These are phyloP conservation scores for Moesziomyces antarcticus DNA, from an alignment of 1,284 basidiomycete species.

Conservation along the genomic window DNA sequence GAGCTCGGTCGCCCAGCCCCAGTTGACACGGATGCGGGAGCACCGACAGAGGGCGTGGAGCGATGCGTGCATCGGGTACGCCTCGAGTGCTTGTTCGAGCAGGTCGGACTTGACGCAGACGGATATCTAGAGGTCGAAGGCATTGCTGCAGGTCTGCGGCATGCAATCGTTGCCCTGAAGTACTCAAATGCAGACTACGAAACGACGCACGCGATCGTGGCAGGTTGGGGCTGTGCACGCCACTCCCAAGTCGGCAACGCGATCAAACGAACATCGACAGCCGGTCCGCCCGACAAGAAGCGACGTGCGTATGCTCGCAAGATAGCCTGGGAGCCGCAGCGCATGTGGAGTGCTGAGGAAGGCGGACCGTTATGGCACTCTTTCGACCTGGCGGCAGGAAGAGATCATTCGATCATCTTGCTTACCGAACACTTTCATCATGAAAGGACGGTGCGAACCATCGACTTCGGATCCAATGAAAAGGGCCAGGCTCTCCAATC, in stretches of 20 bases:
- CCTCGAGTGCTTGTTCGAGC: conserved; percentile 11
- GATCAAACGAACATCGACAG: conserved; percentile 2
- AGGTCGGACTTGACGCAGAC: conserved; percentile 10
- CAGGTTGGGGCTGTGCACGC: conserved; percentile 44
- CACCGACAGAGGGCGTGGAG: background rate
- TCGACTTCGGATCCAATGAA: conserved; percentile 27
- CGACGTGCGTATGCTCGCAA: conserved; percentile 18
- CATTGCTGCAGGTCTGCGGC: conserved; percentile 31
- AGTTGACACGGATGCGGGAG: background rate
- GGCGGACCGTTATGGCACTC: background rate
- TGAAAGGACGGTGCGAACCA: background rate
- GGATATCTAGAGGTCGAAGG: conserved; percentile 8
- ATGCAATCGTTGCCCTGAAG: conserved; percentile 20
- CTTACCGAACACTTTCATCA: background rate
- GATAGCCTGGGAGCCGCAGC: conserved; percentile 26
- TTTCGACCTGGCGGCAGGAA: conserved; percentile 27
- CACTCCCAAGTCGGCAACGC: conserved; percentile 34
- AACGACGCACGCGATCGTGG: conserved; percentile 10
- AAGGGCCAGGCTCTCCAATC: conserved; percentile 18
- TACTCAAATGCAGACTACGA: background rate
- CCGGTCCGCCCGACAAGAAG: background rate
- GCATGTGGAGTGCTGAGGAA: conserved; percentile 22
- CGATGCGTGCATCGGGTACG: conserved; percentile 23
- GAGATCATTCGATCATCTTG: conserved; percentile 33
- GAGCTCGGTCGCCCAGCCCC: conserved; percentile 23